Evolutionary conservation across 768 basidiomycete species (phyloP).

Genomic region (Podaxis sp.): DNA sequence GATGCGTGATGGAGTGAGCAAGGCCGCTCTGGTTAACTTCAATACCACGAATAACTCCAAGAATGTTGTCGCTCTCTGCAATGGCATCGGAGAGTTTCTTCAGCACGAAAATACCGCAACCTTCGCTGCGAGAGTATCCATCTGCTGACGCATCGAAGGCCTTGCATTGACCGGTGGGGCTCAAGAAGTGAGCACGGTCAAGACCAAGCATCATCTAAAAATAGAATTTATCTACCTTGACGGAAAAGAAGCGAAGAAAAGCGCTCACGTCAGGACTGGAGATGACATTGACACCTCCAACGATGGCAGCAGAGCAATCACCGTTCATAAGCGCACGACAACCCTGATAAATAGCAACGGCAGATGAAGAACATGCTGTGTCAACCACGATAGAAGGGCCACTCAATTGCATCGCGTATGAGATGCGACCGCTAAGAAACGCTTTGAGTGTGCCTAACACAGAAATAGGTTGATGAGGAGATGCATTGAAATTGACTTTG

Average conservation of each 20-base stretch:
- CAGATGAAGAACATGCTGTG: constrained; percentile 75
- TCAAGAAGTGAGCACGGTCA: constrained; percentile 69
- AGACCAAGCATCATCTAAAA: constrained; percentile 68
- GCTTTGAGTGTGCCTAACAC: constrained; percentile 60
- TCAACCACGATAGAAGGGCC: constrained; percentile 75
- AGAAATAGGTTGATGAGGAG: not conserved
- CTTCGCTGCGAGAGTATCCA: constrained; percentile 72
- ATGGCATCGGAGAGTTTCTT: constrained; percentile 72
- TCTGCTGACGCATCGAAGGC: constrained; percentile 72
- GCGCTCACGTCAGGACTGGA: constrained; percentile 65
- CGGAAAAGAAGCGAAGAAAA: not conserved
- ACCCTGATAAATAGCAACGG: constrained; percentile 67
- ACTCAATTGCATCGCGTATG: constrained; percentile 64
- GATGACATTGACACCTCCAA: constrained; percentile 75
- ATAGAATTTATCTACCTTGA: not conserved
- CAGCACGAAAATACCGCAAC: constrained; percentile 68
- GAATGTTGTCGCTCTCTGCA: constrained; percentile 63
- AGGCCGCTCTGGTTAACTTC: constrained; percentile 73
- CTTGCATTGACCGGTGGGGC: constrained; percentile 65
- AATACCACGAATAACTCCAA: constrained; percentile 65
- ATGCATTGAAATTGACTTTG: not conserved
- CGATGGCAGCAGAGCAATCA: constrained; percentile 70
- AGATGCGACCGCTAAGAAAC: constrained; percentile 71
- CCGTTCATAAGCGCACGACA: constrained; percentile 59
- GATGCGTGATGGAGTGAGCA: constrained; percentile 62